Evolutionary conservation across 2,329 filamentous ascomycete species (phyloP), one percentile per base, ranked within the genome.

Genomic region (Arthroderma sp.): DNA sequence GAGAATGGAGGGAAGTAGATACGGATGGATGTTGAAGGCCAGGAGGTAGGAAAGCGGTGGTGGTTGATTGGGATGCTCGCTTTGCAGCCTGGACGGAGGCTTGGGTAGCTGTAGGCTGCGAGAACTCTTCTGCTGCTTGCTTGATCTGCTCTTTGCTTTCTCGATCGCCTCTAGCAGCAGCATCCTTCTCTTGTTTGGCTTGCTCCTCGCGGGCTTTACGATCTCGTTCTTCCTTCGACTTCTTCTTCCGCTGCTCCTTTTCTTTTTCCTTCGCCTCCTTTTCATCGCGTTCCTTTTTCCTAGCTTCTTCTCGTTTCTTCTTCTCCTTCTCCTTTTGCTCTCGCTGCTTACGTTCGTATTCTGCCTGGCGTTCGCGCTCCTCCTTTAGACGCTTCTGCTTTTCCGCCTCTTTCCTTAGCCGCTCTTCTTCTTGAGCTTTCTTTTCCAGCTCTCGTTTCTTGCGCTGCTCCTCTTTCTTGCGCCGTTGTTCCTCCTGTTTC

Each of bases 371-470:
- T 55, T 94, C 86, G 52, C 85, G 80, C 61, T 93, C 86, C 58
- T 95, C 87, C 57, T 86, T 82, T 45, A 83, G 69, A 40, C 84
- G 79, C 50, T 80, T 81, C 59, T 82, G 77, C 58, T 83, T 84
- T 56, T 96, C 89, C 3, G 82, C 82, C 59, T 96, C 89, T 62
- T 87, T 94, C 45, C 80, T 77, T 47, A 81, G 69, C 42, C 82
- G 81, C 55, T 94, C 88, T 56, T 95, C 89, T 57, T 96, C 91
- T 51, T 86, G 86, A 29, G 84, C 83, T 63, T 85, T 93, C 62
- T 82, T 86, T 63, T 93, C 86, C 3, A 85, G 83, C 58, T 98
- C 91, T 56, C 82, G 86, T 68, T 93, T 94, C 68, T 80, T 86
- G 39, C 86, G 79, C 63, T 88, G 89, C 66, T 96, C 89, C 58